Evolutionary conservation across 495 filamentous ascomycete species (phyloP).

Genomic region (Talaromyces borbonicus): DNA sequence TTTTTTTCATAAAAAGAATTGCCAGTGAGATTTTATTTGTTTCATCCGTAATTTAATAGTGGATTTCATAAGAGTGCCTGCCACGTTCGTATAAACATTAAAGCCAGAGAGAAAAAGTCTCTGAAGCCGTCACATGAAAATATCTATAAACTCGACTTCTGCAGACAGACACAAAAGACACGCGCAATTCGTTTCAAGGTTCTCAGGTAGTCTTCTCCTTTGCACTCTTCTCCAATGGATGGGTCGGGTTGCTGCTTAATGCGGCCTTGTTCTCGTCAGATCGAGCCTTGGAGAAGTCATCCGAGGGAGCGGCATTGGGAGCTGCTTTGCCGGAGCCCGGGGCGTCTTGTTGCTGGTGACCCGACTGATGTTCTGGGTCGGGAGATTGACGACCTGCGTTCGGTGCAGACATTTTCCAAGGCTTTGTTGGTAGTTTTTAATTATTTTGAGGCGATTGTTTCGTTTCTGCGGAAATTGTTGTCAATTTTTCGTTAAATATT

Average conservation of each 20-base stretch:
- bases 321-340: slow-evolving; percentile 48
- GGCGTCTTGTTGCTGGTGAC: slow-evolving; percentile 49
- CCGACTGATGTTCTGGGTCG: slow-evolving; percentile 56
- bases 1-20: too few relatives aligned
- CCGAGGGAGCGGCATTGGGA: slow-evolving; percentile 21
- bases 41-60: too few relatives aligned
- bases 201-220: slow-evolving; percentile 45
- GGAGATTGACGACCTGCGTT: slow-evolving; percentile 74
- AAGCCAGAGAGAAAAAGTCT: too few relatives aligned
- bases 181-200: too few relatives aligned
- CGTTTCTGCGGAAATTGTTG: too few relatives aligned
- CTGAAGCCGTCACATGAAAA: too few relatives aligned
- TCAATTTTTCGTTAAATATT: too few relatives aligned
- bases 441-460: background rate
- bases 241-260: slow-evolving; percentile 56
- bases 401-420: slow-evolving; percentile 33
- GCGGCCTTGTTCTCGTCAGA: slow-evolving; percentile 25
- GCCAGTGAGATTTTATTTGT: too few relatives aligned
- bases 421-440: background rate
- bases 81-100: too few relatives aligned
- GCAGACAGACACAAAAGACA: too few relatives aligned
- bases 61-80: too few relatives aligned
- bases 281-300: slow-evolving; percentile 27
- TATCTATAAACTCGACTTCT: too few relatives aligned
- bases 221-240: slow-evolving; percentile 57